A percentile compares a stretch with the other conserved stretches of the same genome.
Evolutionary conservation across 2,329 filamentous ascomycete species (phyloP).

Genomic region (Diaporthe capsici): DNA sequence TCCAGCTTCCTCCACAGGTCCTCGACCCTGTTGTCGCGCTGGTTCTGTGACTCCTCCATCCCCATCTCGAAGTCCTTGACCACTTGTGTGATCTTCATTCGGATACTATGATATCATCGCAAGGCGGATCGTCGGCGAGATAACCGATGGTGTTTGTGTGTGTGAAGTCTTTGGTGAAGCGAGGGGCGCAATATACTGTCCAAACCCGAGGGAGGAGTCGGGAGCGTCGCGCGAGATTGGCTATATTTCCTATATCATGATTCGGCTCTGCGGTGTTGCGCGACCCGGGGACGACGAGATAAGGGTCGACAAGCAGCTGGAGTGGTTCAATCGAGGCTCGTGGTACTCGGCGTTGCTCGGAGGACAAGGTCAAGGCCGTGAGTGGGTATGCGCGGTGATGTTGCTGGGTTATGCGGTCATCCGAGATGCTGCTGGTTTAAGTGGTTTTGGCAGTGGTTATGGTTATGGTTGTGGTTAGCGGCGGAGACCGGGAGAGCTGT

Average conservation of each 20-base stretch:
- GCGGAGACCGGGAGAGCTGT: constrained; percentile 27
- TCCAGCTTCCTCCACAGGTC: constrained; percentile 89
- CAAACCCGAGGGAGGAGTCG: constrained; percentile 8
- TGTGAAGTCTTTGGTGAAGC: neutral
- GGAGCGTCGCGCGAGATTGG: constrained; percentile 18
- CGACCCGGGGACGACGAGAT: neutral
- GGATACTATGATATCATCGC: constrained; percentile 56
- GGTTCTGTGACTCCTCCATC: constrained; percentile 81
- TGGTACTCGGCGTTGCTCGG: neutral
- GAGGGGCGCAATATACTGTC: neutral
- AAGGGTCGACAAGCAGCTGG: constrained; percentile 5
- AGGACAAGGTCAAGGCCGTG: neutral
- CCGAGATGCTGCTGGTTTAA: neutral
- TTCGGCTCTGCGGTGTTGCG: constrained; percentile 19
- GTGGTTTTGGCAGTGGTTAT: neutral
- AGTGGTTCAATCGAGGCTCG: neutral
- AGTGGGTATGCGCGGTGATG: neutral
- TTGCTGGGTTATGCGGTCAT: constrained; percentile 12
- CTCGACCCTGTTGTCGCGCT: constrained; percentile 85
- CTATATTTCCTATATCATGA: constrained; percentile 35
- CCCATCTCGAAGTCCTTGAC: constrained; percentile 70
- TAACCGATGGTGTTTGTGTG: neutral
- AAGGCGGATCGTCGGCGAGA: constrained; percentile 39
- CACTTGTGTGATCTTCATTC: constrained; percentile 64
- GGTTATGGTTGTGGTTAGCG: constrained; percentile 15